Conservation (phyloP, 1,284 basidiomycete genomes). For the Erythrobasidium hasegawianum region DNA sequence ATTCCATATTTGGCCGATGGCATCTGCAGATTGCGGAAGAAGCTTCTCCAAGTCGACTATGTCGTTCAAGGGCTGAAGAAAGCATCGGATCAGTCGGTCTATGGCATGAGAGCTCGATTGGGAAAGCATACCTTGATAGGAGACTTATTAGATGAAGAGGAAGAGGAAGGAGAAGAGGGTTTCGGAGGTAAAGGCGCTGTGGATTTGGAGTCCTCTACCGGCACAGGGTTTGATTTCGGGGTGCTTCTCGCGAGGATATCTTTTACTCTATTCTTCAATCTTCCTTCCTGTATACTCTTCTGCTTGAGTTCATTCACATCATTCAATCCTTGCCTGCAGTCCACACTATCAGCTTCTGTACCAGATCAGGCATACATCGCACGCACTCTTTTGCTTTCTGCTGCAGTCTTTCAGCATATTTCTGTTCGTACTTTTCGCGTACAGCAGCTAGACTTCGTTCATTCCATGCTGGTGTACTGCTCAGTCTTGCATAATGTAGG, state of each 20-base stretch:
- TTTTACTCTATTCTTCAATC: conserved; percentile 13
- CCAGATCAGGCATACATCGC: background rate
- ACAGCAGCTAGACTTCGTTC: conserved; percentile 15
- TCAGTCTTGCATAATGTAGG: background rate
- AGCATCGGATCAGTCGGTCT: background rate
- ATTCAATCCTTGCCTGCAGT: conserved; percentile 35
- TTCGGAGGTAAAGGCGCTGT: background rate
- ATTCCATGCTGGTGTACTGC: conserved; percentile 23
- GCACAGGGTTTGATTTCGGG: conserved; percentile 5
- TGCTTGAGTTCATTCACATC: conserved; percentile 39
- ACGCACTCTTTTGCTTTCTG: conserved; percentile 38
- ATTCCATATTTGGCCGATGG: conserved; percentile 79
- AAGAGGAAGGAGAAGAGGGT: background rate
- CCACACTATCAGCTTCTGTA: background rate
- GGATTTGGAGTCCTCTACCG: background rate
- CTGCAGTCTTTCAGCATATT: conserved; percentile 39
- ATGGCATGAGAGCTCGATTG: background rate
- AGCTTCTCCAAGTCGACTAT: conserved; percentile 74
- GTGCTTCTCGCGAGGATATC: conserved; percentile 4
- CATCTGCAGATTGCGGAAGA: conserved; percentile 65
- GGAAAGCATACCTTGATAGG: conserved; percentile 36
- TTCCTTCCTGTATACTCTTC: conserved; percentile 3
- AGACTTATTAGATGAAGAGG: conserved; percentile 1
- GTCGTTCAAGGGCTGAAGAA: conserved; percentile 64
- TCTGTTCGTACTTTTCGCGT: conserved; percentile 36